Evolutionary conservation across 1,284 basidiomycete species (phyloP).

Genomic region (Pseudozyma sp.): DNA sequence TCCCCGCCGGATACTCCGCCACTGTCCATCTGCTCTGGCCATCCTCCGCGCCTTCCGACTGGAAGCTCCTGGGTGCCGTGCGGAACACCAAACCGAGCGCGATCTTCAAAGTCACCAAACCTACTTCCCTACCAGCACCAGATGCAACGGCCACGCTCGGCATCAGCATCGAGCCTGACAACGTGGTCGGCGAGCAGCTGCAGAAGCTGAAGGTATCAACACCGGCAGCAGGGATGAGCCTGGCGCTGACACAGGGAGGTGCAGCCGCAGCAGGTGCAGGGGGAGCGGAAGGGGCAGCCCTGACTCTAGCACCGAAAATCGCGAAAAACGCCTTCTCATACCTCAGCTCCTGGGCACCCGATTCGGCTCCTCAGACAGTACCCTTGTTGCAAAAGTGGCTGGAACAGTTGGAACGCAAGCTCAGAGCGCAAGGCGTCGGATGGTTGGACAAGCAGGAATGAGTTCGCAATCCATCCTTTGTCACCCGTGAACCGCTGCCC

Average conservation of each 20-base stretch:
- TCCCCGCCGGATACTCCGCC: slow-evolving; percentile 62
- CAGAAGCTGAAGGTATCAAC: slow-evolving; percentile 13
- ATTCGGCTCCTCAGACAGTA: slow-evolving; percentile 65
- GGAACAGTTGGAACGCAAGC: slow-evolving; percentile 65
- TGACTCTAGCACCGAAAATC: slow-evolving; percentile 57
- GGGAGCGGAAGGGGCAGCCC: slow-evolving; percentile 15
- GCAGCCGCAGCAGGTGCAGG: slow-evolving; percentile 4
- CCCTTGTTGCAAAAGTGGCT: slow-evolving; percentile 66
- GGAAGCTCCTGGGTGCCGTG: slow-evolving; percentile 62
- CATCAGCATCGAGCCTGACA: slow-evolving; percentile 62
- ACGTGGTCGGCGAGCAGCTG: slow-evolving; percentile 58
- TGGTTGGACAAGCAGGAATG: slow-evolving; percentile 56
- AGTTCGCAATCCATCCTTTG: not conserved
- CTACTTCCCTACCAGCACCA: not conserved
- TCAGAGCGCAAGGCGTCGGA: slow-evolving; percentile 55
- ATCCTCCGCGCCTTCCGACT: slow-evolving; percentile 18
- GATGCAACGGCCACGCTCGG: slow-evolving; percentile 55
- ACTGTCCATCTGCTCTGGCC: slow-evolving; percentile 66
- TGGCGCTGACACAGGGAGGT: slow-evolving; percentile 5
- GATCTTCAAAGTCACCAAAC: slow-evolving; percentile 53
- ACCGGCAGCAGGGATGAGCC: not conserved
- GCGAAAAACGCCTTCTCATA: slow-evolving; percentile 64
- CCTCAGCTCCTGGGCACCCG: slow-evolving; percentile 64
- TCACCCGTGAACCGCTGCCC: no score
- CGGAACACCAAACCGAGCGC: slow-evolving; percentile 65